Percentiles rank a stretch among this genome's conserved stretches.
Conservation (phyloP, 1,139 yeast genomes). For the Sugiyamaella xylanicola region DNA sequence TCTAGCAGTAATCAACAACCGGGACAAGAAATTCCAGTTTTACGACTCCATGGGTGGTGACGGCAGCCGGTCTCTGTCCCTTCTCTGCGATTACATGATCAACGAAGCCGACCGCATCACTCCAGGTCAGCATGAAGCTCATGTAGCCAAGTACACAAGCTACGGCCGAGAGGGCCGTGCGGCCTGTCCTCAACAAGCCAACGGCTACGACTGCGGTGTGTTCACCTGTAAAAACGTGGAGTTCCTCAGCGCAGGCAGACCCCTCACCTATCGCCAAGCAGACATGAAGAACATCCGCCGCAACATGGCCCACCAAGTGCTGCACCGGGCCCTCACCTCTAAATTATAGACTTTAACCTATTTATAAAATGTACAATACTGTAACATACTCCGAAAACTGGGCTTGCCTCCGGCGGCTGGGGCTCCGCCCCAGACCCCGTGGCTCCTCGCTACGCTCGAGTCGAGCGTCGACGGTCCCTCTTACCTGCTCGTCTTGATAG, state of each 20-base stretch:
- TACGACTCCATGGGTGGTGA: constrained; percentile 77
- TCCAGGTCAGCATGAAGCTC: constrained; percentile 43
- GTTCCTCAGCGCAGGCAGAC: constrained; percentile 52
- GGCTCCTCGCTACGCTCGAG: no score
- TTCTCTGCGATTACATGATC: constrained; percentile 53
- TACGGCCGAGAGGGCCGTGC: constrained; percentile 33
- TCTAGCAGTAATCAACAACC: constrained; percentile 72
- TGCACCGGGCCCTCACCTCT: constrained; percentile 17
- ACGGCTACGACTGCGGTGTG: constrained; percentile 95
- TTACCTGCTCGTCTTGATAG: no score
- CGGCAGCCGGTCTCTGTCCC: constrained; percentile 52
- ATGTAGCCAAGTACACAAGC: constrained; percentile 35
- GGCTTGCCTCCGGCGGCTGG: no score
- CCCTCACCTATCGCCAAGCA: constrained; percentile 59
- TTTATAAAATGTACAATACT: no score
- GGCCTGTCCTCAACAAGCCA: constrained; percentile 79
- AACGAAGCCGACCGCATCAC: constrained; percentile 37
- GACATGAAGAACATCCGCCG: constrained; percentile 73
- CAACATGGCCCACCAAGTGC: constrained; percentile 62
- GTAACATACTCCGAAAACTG: no score
- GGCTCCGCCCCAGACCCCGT: no score
- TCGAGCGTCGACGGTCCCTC: no score
- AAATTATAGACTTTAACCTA: constrained; percentile 13
- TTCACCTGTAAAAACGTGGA: constrained; percentile 82
- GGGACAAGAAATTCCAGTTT: constrained; percentile 59